Conservation (phyloP, 352 stramenopile species). For the Phytopythium delawarense region DNA sequence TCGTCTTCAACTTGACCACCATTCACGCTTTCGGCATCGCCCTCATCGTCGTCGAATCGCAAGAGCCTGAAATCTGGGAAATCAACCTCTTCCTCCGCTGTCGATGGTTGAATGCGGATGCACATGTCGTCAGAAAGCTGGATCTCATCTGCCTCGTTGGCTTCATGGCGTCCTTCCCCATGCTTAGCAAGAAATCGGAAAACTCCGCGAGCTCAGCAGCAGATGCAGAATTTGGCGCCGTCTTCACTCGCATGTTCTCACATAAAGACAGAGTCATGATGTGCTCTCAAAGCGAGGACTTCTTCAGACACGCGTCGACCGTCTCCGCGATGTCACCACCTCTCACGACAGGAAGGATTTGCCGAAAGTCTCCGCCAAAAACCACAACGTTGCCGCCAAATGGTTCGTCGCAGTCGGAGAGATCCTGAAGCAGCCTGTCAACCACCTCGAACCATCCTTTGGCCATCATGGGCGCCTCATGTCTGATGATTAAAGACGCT, state of each 20-base stretch:
- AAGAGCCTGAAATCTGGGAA: neutral
- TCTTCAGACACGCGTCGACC: constrained; percentile 14
- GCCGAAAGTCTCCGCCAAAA: constrained; percentile 19
- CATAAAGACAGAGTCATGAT: neutral
- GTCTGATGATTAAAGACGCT: constrained; percentile 8
- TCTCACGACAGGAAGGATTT: constrained; percentile 20
- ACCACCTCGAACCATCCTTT: constrained; percentile 17
- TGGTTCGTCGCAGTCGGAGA: constrained; percentile 9
- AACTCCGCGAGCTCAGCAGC: neutral
- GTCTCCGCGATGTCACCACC: constrained; percentile 1
- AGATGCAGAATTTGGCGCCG: neutral
- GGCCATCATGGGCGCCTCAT: constrained; percentile 13
- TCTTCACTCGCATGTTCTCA: constrained; percentile 10
- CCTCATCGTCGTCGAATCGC: neutral
- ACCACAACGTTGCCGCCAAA: constrained; percentile 23
- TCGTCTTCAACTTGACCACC: neutral
- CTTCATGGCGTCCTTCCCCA: neutral
- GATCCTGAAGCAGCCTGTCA: constrained; percentile 15
- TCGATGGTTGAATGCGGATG: neutral
- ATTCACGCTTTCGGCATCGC: neutral
- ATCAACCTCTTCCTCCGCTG: neutral
- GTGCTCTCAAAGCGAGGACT: constrained; percentile 4
- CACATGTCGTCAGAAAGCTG: neutral
- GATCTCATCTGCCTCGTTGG: neutral
- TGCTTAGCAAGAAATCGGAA: neutral